These are phyloP conservation scores for Solanum pennellii DNA, from an alignment of 257 asterid genomes.

Conservation along the genomic window DNA sequence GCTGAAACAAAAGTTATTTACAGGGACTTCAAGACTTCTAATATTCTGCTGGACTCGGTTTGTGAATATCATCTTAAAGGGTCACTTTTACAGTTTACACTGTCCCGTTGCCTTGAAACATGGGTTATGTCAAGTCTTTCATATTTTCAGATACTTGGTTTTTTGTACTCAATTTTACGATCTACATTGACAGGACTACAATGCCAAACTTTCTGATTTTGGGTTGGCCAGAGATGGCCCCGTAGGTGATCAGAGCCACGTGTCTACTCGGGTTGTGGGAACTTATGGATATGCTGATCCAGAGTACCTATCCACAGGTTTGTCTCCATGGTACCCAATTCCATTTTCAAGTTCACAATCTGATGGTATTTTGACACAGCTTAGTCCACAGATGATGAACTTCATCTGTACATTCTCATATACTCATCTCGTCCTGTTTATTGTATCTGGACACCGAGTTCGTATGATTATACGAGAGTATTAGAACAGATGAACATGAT, in stretches of 20 bases:
- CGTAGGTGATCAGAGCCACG: slow-evolving; percentile 59
- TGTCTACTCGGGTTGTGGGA: slow-evolving; percentile 64
- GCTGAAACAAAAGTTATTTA: slow-evolving; percentile 57
- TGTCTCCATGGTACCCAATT: not conserved
- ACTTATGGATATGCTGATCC: slow-evolving; percentile 70
- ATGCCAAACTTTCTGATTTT: slow-evolving; percentile 64
- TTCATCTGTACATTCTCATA: not conserved
- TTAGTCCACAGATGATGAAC: not conserved
- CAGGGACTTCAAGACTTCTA: slow-evolving; percentile 74
- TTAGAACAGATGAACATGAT: not conserved
- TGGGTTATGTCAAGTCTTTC: not conserved
- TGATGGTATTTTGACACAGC: not conserved
- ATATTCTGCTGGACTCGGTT: slow-evolving; percentile 67
- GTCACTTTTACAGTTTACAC: not conserved
- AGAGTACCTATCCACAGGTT: slow-evolving; percentile 59
- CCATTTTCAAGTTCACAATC: not conserved
- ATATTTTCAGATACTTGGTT: not conserved
- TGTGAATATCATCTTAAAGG: not conserved
- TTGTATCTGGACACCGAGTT: not conserved
- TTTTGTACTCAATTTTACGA: not conserved
- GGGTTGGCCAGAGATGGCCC: slow-evolving; percentile 80
- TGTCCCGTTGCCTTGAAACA: not conserved
- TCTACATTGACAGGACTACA: slow-evolving; percentile 37
- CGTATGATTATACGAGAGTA: not conserved
- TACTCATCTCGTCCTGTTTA: not conserved